Conservation (phyloP, 1,284 basidiomycete genomes). For the Leccinum fuscescens region DNA sequence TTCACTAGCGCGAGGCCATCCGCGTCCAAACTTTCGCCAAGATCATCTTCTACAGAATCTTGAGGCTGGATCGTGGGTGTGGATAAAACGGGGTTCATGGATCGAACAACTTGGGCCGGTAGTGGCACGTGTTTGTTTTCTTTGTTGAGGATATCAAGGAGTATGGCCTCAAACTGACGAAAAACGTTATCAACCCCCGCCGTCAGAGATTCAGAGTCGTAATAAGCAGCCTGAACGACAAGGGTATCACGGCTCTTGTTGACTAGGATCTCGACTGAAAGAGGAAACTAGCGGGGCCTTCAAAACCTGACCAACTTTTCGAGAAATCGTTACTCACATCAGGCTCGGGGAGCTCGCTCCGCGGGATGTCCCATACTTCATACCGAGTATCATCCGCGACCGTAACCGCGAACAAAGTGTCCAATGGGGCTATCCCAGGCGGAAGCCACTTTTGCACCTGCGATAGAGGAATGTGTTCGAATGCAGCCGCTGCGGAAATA, state of each 20-base stretch:
- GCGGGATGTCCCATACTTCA: constrained; percentile 30
- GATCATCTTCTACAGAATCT: neutral
- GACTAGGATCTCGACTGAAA: constrained; percentile 45
- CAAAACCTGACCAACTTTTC: neutral
- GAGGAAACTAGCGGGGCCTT: constrained; percentile 38
- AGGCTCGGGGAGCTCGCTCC: constrained; percentile 43
- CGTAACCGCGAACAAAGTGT: constrained; percentile 46
- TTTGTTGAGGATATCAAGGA: constrained; percentile 14
- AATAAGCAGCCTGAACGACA: constrained; percentile 18
- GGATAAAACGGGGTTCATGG: neutral
- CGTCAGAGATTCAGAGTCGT: constrained; percentile 11
- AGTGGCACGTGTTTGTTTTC: neutral
- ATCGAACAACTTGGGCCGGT: neutral
- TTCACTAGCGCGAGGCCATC: constrained; percentile 24
- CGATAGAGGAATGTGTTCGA: constrained; percentile 45
- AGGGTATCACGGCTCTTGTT: constrained; percentile 27
- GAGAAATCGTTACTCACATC: constrained; percentile 37
- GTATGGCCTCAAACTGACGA: constrained; percentile 20
- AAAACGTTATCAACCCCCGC: constrained; percentile 16
- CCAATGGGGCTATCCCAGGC: constrained; percentile 39
- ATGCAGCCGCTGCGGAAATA: constrained; percentile 39
- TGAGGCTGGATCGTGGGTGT: neutral
- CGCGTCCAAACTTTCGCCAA: constrained; percentile 6
- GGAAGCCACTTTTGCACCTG: constrained; percentile 48
- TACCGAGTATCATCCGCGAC: constrained; percentile 30